Evolutionary conservation across 2,329 filamentous ascomycete genomes (phyloP).

Genomic region (Hymenoscyphus albidus): DNA sequence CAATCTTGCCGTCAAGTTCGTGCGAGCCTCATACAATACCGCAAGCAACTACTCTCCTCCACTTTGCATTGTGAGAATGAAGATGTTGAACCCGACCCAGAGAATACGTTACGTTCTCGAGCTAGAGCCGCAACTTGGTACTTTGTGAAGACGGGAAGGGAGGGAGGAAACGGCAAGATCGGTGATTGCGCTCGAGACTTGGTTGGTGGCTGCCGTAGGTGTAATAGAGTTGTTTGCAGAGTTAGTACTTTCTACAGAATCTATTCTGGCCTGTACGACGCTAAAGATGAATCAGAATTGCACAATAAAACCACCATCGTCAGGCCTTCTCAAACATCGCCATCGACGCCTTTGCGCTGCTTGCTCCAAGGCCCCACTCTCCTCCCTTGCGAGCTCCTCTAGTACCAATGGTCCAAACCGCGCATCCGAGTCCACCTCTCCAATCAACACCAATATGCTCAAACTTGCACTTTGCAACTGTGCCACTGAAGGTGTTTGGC

Average conservation of each 20-base stretch:
- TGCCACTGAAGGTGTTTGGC: constrained; percentile 63
- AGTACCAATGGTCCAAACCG: constrained; percentile 29
- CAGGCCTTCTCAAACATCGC: constrained; percentile 63
- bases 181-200: constrained; percentile 81
- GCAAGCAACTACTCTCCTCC: constrained; percentile 65
- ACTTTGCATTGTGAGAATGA: constrained; percentile 82
- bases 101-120: constrained; percentile 55
- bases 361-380: constrained; percentile 70
- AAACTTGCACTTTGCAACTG: constrained; percentile 30
- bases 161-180: constrained; percentile 61
- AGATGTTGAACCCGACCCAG: constrained; percentile 48
- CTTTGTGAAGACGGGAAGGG: constrained; percentile 53
- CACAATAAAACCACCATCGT: constrained; percentile 74
- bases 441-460: constrained; percentile 41
- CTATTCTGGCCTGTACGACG: neutral
- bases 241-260: constrained; percentile 46
- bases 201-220: constrained; percentile 78
- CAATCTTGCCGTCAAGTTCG: constrained; percentile 78
- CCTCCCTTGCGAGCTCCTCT: constrained; percentile 40
- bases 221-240: constrained; percentile 73
- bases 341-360: constrained; percentile 76
- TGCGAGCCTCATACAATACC: constrained; percentile 72
- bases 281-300: constrained; percentile 64
- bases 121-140: constrained; percentile 56
- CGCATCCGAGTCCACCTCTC: constrained; percentile 52